A percentile compares a stretch with the other conserved stretches of the same genome.
phyloP scores from a whole-genome alignment of 257 asterid species.

The Solanum tarapatanum region DNA sequence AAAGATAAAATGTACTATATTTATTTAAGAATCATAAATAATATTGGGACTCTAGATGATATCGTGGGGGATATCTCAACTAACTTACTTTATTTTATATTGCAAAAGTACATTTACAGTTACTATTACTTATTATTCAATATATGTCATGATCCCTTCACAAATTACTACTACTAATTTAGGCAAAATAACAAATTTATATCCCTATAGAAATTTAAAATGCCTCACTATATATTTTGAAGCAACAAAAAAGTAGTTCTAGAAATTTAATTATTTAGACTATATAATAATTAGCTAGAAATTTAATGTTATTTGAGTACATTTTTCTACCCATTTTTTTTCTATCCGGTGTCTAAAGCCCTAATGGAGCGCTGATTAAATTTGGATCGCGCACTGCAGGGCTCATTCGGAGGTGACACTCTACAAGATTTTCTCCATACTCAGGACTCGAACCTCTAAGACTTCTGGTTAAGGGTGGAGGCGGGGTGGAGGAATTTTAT shows the following conservation, averaged over 20 bases:
- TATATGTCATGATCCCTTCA: not conserved
- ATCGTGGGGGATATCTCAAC: not conserved
- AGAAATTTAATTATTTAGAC: not conserved
- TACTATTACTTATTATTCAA: not conserved
- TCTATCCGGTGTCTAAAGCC: not conserved
- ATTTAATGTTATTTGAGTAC: not conserved
- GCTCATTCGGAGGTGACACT: rapidly evolving
- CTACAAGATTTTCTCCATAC: not conserved
- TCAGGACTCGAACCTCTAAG: not conserved
- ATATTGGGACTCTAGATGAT: not conserved
- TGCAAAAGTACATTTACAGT: not conserved
- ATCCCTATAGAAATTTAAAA: not conserved
- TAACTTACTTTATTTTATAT: not conserved
- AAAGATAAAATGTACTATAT: not conserved
- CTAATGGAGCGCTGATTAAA: not conserved
- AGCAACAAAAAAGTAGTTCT: not conserved
- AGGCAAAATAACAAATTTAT: not conserved
- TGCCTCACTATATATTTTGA: not conserved
- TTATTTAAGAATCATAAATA: not conserved
- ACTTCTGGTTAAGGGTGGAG: not conserved
- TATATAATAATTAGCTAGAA: not conserved
- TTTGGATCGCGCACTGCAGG: not conserved
- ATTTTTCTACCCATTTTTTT: too few species aligned
- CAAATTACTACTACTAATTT: not conserved
- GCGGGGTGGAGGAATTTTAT: too few species aligned